phyloP scores from a whole-genome alignment of 1,139 yeast species.

The Suhomyces taliae region DNA sequence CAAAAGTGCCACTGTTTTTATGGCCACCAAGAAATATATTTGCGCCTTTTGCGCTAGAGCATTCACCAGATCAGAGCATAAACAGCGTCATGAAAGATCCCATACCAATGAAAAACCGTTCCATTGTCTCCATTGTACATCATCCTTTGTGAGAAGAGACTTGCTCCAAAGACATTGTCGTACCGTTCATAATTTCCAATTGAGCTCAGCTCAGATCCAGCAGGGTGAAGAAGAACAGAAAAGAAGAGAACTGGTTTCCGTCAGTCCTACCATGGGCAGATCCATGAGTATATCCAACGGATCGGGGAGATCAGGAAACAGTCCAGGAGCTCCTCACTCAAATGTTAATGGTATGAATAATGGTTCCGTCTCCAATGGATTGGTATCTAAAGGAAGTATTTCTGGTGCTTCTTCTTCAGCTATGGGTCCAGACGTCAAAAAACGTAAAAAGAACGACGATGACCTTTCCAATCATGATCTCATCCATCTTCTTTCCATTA shows the following conservation, averaged over 20 bases:
- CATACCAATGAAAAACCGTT: slow-evolving; percentile 85
- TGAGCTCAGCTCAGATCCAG: slow-evolving; percentile 12
- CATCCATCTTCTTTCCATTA: slow-evolving; percentile 35
- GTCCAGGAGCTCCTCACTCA: background rate
- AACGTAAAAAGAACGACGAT: slow-evolving; percentile 11
- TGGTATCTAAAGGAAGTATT: background rate
- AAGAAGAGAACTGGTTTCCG: background rate
- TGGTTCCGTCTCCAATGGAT: background rate
- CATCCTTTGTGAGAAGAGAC: slow-evolving; percentile 76
- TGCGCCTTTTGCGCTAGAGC: slow-evolving; percentile 83
- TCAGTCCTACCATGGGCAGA: background rate
- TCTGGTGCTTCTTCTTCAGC: background rate
- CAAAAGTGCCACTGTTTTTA: slow-evolving; percentile 8
- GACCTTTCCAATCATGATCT: slow-evolving; percentile 22
- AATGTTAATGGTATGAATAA: background rate
- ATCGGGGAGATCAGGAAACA: background rate
- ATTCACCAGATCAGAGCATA: slow-evolving; percentile 78
- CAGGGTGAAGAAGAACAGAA: background rate
- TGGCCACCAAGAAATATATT: slow-evolving; percentile 60
- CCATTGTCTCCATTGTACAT: slow-evolving; percentile 68
- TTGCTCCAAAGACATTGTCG: slow-evolving; percentile 73
- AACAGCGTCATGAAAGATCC: slow-evolving; percentile 78
- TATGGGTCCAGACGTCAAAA: slow-evolving; percentile 2
- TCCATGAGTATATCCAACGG: background rate
- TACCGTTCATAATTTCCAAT: slow-evolving; percentile 61